Evolutionary conservation across 208 protist genomes (phyloP).

Genomic region (Crithidia fasciculata): DNA sequence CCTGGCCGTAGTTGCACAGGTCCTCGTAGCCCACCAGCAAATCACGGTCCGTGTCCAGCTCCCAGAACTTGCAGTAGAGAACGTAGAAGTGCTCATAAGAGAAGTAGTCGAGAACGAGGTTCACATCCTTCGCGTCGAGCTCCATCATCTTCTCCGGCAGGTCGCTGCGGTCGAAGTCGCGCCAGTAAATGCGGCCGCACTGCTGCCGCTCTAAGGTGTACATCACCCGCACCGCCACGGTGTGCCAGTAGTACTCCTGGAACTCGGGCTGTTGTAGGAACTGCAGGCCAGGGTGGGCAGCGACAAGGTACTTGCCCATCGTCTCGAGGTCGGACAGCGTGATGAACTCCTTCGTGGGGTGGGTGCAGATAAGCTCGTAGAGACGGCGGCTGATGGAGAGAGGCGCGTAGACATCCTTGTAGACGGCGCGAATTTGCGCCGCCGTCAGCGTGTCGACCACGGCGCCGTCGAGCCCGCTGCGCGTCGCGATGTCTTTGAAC

Average conservation of each 20-base stretch:
- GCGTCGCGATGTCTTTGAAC: constrained; percentile 68
- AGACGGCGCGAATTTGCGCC: constrained; percentile 63
- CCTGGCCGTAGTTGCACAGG: constrained; percentile 87
- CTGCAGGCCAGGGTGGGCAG: constrained; percentile 90
- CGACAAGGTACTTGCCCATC: constrained; percentile 77
- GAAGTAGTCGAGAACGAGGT: constrained; percentile 94
- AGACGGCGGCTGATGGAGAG: constrained; percentile 72
- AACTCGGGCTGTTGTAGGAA: constrained; percentile 97
- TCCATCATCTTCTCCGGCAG: constrained; percentile 84
- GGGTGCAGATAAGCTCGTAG: constrained; percentile 76
- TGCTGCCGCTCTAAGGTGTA: constrained; percentile 91
- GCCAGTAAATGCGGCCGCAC: constrained; percentile 73
- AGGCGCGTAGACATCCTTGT: constrained; percentile 54
- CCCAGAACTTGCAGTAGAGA: constrained; percentile 99
- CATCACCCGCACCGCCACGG: constrained; percentile 95
- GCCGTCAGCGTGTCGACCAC: constrained; percentile 46
- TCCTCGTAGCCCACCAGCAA: constrained; percentile 88
- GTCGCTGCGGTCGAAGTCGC: constrained; percentile 86
- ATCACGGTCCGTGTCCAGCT: constrained; percentile 97
- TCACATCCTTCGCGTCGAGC: constrained; percentile 89
- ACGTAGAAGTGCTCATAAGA: constrained; percentile 99
- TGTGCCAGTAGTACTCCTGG: constrained; percentile 95
- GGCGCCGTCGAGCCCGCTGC: constrained; percentile 28
- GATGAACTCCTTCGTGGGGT: constrained; percentile 55
- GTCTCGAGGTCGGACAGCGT: constrained; percentile 73